Evolutionary conservation across 78 protist genomes (phyloP).

Genomic region (Dictyostelium intermedium): DNA sequence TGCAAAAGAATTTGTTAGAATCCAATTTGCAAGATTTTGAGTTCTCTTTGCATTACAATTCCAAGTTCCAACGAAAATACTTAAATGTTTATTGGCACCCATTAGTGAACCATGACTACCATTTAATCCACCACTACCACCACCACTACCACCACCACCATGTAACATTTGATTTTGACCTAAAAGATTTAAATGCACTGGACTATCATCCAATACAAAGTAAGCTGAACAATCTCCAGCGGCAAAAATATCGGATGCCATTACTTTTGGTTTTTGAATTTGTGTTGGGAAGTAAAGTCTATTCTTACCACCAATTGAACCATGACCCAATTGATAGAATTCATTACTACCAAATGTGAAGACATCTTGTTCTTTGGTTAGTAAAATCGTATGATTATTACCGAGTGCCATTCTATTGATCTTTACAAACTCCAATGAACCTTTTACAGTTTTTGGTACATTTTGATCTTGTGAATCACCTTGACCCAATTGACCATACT

Average conservation of each 20-base stretch:
- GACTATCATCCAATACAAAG: conserved; percentile 12
- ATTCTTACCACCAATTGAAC: not conserved
- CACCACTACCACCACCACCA: not conserved
- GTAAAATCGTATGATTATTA: not conserved
- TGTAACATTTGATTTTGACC: not conserved
- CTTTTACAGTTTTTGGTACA: conserved; percentile 22
- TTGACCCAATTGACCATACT: conserved; percentile 63
- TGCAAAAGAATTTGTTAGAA: conserved; percentile 29
- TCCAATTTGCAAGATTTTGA: conserved; percentile 44
- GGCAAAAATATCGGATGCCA: conserved; percentile 56
- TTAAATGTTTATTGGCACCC: not conserved
- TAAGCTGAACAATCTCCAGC: conserved; percentile 72
- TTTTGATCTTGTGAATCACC: conserved; percentile 14
- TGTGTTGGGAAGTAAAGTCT: conserved; percentile 17
- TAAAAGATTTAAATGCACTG: not conserved
- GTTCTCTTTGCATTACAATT: conserved; percentile 76
- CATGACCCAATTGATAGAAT: conserved; percentile 14
- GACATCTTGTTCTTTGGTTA: conserved; percentile 3
- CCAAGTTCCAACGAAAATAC: conserved; percentile 71
- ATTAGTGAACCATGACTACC: not conserved
- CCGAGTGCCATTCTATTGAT: conserved; percentile 33
- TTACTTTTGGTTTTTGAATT: conserved; percentile 27
- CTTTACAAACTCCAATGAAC: not conserved
- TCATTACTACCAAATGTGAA: conserved; percentile 16
- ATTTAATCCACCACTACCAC: not conserved